Evolutionary conservation across 192 early-diverging fungal genomes (phyloP).

Genomic region (Backusella mclennaniae): DNA sequence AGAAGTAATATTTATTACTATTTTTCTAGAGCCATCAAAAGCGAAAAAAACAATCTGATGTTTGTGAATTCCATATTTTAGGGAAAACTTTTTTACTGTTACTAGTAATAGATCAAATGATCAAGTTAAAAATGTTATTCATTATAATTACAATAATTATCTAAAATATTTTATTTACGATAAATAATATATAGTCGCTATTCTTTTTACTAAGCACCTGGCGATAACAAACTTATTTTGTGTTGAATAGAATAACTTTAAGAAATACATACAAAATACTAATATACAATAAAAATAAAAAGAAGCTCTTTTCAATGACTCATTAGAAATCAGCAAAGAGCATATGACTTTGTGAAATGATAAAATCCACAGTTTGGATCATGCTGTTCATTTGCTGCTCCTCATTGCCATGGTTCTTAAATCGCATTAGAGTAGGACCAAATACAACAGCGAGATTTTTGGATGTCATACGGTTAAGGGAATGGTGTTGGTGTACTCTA

Average conservation of each 20-base stretch:
- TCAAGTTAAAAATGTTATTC: not conserved
- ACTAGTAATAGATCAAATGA: not conserved
- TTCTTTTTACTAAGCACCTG: not conserved
- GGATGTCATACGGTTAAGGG: conserved; percentile 83
- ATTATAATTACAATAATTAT: not conserved
- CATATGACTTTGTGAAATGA: conserved; percentile 54
- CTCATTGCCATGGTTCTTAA: conserved; percentile 53
- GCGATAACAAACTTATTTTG: not conserved
- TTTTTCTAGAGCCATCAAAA: too few species aligned
- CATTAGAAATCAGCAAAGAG: conserved; percentile 14
- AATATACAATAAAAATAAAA: not conserved
- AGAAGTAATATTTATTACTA: too few species aligned
- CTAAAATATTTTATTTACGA: not conserved
- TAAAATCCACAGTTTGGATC: conserved; percentile 66
- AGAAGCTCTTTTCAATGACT: not conserved
- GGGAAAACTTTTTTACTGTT: not conserved
- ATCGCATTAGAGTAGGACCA: conserved; percentile 83
- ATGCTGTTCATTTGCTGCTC: conserved; percentile 71
- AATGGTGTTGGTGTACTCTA: conserved; percentile 6
- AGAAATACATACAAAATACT: not conserved
- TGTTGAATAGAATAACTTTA: not conserved
- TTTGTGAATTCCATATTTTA: not conserved
- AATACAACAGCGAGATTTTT: conserved; percentile 93
- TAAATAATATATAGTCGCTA: not conserved
- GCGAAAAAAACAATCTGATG: too few species aligned